A percentile compares a stretch with the other conserved stretches of the same genome.
These are phyloP conservation scores for Magnaporthiopsis poae DNA, from an alignment of 2,329 filamentous ascomycete species.

Conservation along the genomic window DNA sequence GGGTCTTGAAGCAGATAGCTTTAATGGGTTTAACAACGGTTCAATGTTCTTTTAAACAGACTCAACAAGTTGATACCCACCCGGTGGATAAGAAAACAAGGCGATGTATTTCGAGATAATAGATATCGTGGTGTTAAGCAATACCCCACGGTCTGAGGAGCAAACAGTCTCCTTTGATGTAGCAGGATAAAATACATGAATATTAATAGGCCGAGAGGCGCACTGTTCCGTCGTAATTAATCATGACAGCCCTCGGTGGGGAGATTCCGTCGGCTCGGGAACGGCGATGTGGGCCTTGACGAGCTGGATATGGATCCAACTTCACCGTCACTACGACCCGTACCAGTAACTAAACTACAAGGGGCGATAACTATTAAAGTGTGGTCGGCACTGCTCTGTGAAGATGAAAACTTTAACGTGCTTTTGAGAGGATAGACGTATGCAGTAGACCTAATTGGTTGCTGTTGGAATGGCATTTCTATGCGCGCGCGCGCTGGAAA, in stretches of 20 bases:
- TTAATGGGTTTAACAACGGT: background rate
- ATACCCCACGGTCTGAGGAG: background rate
- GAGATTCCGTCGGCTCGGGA: background rate
- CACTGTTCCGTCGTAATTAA: too few relatives aligned
- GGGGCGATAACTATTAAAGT: background rate
- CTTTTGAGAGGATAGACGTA: too few relatives aligned
- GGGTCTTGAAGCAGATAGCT: background rate
- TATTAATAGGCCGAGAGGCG: background rate
- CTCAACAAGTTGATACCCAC: background rate
- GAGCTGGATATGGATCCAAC: background rate
- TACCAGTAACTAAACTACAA: too few relatives aligned
- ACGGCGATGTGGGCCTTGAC: background rate
- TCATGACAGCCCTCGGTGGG: too few relatives aligned
- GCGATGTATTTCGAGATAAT: background rate
- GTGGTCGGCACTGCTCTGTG: too few relatives aligned
- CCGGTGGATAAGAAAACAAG: background rate
- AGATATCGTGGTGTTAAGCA: background rate
- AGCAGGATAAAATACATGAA: background rate
- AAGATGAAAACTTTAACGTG: too few relatives aligned
- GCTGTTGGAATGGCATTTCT: too few relatives aligned
- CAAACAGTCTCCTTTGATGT: background rate
- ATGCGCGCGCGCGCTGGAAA: too few relatives aligned
- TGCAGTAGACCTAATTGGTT: too few relatives aligned
- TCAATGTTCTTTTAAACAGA: background rate
- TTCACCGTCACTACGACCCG: background rate